These are phyloP conservation scores for Malassezia brasiliensis DNA, from an alignment of 1,284 basidiomycete genomes.

Conservation along the genomic window DNA sequence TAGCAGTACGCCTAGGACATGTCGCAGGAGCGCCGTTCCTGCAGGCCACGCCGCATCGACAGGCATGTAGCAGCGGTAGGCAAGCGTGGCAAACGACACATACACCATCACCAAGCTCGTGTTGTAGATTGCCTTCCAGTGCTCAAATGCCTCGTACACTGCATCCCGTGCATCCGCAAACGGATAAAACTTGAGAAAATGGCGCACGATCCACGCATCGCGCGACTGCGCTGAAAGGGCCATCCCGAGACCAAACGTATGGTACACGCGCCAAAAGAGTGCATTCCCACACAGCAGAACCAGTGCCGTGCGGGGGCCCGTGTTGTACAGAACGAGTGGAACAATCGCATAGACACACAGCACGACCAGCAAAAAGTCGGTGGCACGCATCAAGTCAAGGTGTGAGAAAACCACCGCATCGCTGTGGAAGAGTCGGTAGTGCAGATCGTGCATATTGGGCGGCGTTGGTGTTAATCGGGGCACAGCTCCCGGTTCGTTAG, in stretches of 20 bases:
- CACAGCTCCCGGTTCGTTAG: background rate
- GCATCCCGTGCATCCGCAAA: conserved; percentile 31
- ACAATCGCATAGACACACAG: conserved; percentile 56
- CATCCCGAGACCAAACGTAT: conserved; percentile 76
- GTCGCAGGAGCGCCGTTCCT: conserved; percentile 76
- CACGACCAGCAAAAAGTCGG: conserved; percentile 61
- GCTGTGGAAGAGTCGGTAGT: conserved; percentile 79
- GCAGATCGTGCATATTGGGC: conserved; percentile 63
- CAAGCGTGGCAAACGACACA: conserved; percentile 34
- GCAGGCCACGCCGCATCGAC: conserved; percentile 45
- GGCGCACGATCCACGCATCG: conserved; percentile 78
- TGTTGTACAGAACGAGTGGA: conserved; percentile 36
- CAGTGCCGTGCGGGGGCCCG: conserved; percentile 48
- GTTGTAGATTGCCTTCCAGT: conserved; percentile 92
- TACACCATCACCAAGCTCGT: conserved; percentile 89
- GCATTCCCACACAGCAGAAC: conserved; percentile 71
- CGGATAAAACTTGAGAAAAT: conserved; percentile 70
- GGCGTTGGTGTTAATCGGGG: background rate
- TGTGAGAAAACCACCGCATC: conserved; percentile 74
- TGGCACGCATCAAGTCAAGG: conserved; percentile 68
- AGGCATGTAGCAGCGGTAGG: conserved; percentile 36
- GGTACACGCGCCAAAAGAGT: conserved; percentile 73
- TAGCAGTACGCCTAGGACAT: conserved; percentile 55
- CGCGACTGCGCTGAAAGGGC: conserved; percentile 74
- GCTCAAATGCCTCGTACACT: conserved; percentile 78